Evolutionary conservation across 805 yeast genomes (phyloP).

Genomic region (Candida bentonensis): DNA sequence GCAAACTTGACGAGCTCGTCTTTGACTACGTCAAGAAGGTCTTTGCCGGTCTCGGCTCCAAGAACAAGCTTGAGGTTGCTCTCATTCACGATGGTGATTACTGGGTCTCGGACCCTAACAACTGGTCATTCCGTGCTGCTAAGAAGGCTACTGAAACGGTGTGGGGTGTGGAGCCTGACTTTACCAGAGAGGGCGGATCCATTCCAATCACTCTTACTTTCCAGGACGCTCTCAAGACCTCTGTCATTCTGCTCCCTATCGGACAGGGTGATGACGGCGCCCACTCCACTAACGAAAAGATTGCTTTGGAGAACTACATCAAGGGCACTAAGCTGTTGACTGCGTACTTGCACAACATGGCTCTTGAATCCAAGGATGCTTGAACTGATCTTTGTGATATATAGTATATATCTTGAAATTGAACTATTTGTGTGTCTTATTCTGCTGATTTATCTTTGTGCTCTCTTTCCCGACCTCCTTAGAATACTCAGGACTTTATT

Average conservation of each 20-base stretch:
- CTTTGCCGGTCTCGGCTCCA: conserved; percentile 58
- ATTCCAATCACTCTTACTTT: conserved; percentile 94
- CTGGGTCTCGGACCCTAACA: conserved; percentile 92
- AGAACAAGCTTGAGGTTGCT: conserved; percentile 58
- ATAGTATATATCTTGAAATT: too few species aligned
- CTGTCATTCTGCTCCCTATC: conserved; percentile 84
- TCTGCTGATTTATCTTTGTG: too few species aligned
- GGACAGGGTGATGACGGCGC: conserved; percentile 99
- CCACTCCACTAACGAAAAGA: conserved; percentile 92
- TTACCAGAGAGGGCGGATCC: conserved; percentile 98
- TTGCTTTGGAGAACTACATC: conserved; percentile 76
- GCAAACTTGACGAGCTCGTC: conserved; percentile 65
- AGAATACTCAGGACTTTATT: too few species aligned
- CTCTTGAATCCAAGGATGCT: conserved; percentile 23
- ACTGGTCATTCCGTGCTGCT: conserved; percentile 88
- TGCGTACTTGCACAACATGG: conserved; percentile 85
- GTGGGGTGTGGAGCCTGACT: conserved; percentile 90
- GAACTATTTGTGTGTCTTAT: too few species aligned
- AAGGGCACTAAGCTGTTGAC: conserved; percentile 89
- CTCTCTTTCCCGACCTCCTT: too few species aligned
- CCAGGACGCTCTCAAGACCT: conserved; percentile 73
- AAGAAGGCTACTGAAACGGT: conserved; percentile 86
- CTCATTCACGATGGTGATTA: conserved; percentile 90
- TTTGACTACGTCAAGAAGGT: conserved; percentile 50
- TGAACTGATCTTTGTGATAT: too few species aligned